Evolutionary conservation across 2,329 filamentous ascomycete genomes (phyloP).

Genomic region (Gaeumannomyces sp.): DNA sequence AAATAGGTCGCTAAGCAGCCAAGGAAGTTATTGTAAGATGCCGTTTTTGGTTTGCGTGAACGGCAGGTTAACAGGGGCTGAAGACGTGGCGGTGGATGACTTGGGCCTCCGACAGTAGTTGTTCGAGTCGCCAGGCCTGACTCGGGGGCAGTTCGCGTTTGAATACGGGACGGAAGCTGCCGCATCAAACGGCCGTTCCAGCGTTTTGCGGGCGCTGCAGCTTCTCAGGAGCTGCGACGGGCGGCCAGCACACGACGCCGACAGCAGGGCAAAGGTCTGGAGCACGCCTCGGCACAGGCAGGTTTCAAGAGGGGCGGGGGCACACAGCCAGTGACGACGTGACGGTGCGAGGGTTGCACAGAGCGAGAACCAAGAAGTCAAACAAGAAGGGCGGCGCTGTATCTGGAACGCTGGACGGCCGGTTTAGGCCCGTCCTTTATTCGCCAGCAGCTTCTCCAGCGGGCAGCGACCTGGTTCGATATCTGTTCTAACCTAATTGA

Average conservation of each 20-base stretch:
- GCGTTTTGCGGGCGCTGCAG: not conserved
- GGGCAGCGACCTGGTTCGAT: not conserved
- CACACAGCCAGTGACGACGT: not conserved
- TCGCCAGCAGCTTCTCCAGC: not conserved
- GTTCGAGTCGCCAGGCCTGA: not conserved
- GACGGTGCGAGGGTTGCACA: not conserved
- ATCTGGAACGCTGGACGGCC: not conserved
- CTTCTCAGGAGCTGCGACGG: not conserved
- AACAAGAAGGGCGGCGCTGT: not conserved
- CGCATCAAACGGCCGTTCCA: not conserved
- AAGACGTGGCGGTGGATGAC: not conserved
- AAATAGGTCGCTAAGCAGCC: not conserved
- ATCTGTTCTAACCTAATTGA: not conserved
- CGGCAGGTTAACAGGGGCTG: not conserved
- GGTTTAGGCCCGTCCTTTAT: not conserved
- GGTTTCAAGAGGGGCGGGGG: not conserved
- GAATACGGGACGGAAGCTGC: not conserved
- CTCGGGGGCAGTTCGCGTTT: not conserved
- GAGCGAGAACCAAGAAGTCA: not conserved
- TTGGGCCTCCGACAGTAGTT: not conserved
- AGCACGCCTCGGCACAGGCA: not conserved
- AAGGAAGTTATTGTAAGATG: not conserved
- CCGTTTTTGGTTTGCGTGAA: not conserved
- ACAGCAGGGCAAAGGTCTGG: not conserved
- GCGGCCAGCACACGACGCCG: not conserved